These are phyloP conservation scores for Hyphopichia pseudoburtonii DNA, from an alignment of 1,139 yeast genomes.

Conservation along the genomic window DNA sequence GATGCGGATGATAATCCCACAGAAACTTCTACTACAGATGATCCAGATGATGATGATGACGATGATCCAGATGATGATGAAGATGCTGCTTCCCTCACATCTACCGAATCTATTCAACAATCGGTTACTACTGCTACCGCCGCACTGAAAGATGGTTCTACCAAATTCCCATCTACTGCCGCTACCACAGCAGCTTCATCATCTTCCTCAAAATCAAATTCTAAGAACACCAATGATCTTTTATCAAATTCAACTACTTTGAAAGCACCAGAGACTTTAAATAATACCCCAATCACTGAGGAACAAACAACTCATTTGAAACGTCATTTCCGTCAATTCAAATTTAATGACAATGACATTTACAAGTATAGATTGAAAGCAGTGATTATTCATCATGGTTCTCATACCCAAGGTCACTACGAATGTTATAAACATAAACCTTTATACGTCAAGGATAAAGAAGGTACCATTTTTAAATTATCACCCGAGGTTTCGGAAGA, in stretches of 20 bases:
- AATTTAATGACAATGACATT: constrained; percentile 44
- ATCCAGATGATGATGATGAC: constrained; percentile 17
- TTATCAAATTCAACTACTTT: constrained; percentile 11
- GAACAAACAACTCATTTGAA: constrained; percentile 41
- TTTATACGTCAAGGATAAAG: constrained; percentile 50
- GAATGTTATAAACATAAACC: constrained; percentile 79
- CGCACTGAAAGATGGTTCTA: constrained; percentile 14
- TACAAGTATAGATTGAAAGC: constrained; percentile 65
- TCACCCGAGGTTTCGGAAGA: constrained; percentile 40
- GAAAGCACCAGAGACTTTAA: constrained; percentile 28
- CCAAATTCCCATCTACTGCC: constrained; percentile 1
- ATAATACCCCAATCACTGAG: constrained; percentile 40
- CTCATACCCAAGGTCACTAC: constrained; percentile 89
- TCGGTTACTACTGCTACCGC: constrained; percentile 12
- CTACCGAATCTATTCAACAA: constrained; percentile 13
- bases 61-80: constrained; percentile 19
- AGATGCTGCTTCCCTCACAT: constrained; percentile 14
- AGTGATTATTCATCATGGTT: constrained; percentile 80
- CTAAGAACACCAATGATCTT: constrained; percentile 8
- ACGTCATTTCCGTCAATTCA: constrained; percentile 39
- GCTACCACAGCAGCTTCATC: not conserved
- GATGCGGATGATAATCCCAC: constrained; percentile 18
- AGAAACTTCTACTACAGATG: constrained; percentile 13
- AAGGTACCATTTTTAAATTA: constrained; percentile 47
- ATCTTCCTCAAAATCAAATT: not conserved